Evolutionary conservation across 306 rosid genomes (phyloP), one percentile per base, ranked within the genome.

Genomic region (Geum urbanum): DNA sequence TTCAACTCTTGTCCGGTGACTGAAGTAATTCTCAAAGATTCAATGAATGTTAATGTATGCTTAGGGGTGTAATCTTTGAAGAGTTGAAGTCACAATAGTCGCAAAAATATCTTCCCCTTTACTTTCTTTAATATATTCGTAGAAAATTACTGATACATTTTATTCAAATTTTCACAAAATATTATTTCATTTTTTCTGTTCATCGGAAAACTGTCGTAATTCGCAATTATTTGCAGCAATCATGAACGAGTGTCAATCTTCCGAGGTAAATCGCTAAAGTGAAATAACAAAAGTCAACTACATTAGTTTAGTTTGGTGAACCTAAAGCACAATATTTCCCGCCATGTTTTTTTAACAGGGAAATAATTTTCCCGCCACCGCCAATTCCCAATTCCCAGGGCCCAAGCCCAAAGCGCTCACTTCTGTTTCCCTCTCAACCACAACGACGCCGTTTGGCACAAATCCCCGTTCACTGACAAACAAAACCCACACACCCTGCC

Each of bases 281-380:
- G 13, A 53, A 24, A 53, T 53, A 24, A 53, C 12, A 2, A 19
- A 2, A 19, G 20, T 18, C 19, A 39, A 51, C 27, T 2, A 24
- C 27, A 24, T 24, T 24, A 24, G 27, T 24, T 24, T 24, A 24
- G 27, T 24, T 24, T 24, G 2, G 27, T 50, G 9, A 9, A 11
- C 50, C 8, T 0, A 53, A 60, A 70, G 1, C 72, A 15, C 22
- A 13, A 20, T 47, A n/a, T 80, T 76, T 80, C 84, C 80, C 84
- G 84, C 84, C 80, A 70, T 56, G n/a, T 6, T n/a, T n/a, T 16
- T 67, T 70, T 45, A 43, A 71, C 10, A 71, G 52, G 59, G 66
- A 18, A 16, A n/a, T n/a, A n/a, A 6, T 19, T 39, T 76, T 80
- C 81, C 84, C 84, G 81, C 81, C 78, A 49, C 78, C 75, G 24